phyloP scores from a whole-genome alignment of 495 filamentous ascomycete species.

The Neurospora sp. region DNA sequence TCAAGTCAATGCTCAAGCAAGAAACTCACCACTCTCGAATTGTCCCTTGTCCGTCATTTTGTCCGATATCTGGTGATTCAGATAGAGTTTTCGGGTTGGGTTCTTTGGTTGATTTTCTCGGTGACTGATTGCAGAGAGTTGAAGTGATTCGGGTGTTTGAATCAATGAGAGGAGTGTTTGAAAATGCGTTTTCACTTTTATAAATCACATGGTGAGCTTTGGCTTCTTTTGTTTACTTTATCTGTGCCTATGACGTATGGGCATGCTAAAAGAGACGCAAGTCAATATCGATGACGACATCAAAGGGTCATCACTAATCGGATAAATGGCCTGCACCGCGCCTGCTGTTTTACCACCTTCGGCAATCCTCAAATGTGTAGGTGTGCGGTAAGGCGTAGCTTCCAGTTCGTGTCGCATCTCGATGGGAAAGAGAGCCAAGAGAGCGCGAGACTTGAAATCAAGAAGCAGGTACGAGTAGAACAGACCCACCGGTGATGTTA shows the following conservation, averaged over 20 bases:
- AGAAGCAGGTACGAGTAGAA: neutral
- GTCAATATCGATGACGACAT: neutral
- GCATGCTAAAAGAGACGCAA: neutral
- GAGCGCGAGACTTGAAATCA: neutral
- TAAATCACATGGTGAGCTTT: neutral
- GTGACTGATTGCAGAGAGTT: neutral
- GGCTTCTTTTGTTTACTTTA: neutral
- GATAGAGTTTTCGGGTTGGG: neutral
- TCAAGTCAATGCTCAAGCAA: neutral
- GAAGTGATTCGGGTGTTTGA: neutral
- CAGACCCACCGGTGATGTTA: neutral
- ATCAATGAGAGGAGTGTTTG: neutral
- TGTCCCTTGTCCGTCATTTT: slow-evolving; percentile 31
- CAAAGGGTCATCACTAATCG: neutral
- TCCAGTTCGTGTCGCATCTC: neutral
- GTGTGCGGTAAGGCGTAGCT: neutral
- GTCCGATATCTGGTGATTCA: neutral
- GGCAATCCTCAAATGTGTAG: neutral
- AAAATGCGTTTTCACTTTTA: neutral
- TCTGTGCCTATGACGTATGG: neutral
- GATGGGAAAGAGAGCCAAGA: neutral
- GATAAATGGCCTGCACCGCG: neutral
- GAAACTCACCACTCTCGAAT: slow-evolving; percentile 40
- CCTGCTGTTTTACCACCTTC: neutral
- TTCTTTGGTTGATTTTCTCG: neutral